phyloP scores from a whole-genome alignment of 257 asterid species.

The Avicennia marina region DNA sequence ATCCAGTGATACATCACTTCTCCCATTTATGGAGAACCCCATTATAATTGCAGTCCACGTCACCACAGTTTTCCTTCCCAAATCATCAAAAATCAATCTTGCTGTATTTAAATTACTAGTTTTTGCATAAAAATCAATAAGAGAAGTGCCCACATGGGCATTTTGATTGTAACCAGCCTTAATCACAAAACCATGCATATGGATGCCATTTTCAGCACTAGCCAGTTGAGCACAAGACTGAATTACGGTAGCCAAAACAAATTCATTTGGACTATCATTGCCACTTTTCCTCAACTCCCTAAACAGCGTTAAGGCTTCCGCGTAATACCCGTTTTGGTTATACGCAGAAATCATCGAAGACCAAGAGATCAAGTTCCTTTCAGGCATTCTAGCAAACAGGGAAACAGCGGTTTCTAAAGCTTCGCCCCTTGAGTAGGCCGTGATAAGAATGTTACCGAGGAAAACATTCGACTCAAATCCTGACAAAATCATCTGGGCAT shows the following conservation, averaged over 20 bases:
- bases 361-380: slow-evolving; percentile 42
- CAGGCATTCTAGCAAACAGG: slow-evolving; percentile 41
- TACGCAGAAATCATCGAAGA: slow-evolving; percentile 40
- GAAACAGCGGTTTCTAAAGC: slow-evolving; percentile 14
- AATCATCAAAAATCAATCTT: slow-evolving; percentile 27
- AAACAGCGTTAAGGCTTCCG: slow-evolving; percentile 32
- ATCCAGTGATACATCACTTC: slow-evolving; percentile 28
- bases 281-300: slow-evolving; percentile 23
- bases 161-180: slow-evolving; percentile 31
- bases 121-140: slow-evolving; percentile 42
- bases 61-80: slow-evolving; percentile 35
- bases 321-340: slow-evolving; percentile 21
- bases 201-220: slow-evolving; percentile 22
- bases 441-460: slow-evolving; percentile 35
- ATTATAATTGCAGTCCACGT: slow-evolving; percentile 38
- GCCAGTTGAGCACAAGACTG: slow-evolving; percentile 32
- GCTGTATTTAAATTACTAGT: slow-evolving; percentile 25
- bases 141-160: slow-evolving; percentile 37
- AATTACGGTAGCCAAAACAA: slow-evolving; percentile 41
- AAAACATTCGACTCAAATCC: slow-evolving; percentile 34
- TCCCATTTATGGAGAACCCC: slow-evolving; percentile 30
- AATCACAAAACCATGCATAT: slow-evolving; percentile 34
- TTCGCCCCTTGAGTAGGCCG: slow-evolving; percentile 19
- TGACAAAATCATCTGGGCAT: slow-evolving; percentile 29
- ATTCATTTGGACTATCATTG: slow-evolving; percentile 31